A percentile compares a stretch with the other conserved stretches of the same genome.
Evolutionary conservation across 1,284 basidiomycete species (phyloP).

Genomic region (Albatrellus sp.): DNA sequence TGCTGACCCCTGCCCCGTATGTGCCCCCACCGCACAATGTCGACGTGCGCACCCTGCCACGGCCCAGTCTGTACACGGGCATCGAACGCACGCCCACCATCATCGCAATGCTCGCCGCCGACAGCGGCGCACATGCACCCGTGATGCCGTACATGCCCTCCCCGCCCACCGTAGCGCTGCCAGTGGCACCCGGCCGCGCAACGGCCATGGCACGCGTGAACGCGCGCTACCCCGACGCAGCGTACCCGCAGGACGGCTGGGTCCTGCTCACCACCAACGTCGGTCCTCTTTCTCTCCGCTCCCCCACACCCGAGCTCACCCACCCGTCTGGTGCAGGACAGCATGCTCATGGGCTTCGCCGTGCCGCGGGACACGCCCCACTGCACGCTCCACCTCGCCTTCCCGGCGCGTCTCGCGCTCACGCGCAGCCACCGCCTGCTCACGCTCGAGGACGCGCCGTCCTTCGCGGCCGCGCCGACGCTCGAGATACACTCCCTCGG

Average conservation of each 20-base stretch:
- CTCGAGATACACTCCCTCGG: neutral
- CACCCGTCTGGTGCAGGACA: conserved; percentile 6
- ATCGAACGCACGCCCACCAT: conserved; percentile 13
- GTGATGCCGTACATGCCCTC: neutral
- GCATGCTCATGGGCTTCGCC: conserved; percentile 7
- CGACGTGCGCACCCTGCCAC: conserved; percentile 7
- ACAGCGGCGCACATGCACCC: neutral
- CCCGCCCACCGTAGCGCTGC: neutral
- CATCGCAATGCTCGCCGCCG: neutral
- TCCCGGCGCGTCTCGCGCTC: conserved; percentile 8
- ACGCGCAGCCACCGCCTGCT: conserved; percentile 5
- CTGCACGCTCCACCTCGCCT: conserved; percentile 6
- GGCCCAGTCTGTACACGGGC: conserved; percentile 14
- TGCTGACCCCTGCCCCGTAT: neutral
- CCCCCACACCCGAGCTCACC: neutral
- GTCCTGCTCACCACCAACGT: conserved; percentile 12
- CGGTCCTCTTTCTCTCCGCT: neutral
- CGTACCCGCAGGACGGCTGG: conserved; percentile 11
- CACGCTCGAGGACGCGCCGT: conserved; percentile 7
- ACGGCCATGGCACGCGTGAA: conserved; percentile 9
- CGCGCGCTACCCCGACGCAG: conserved; percentile 6
- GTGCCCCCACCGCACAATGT: neutral
- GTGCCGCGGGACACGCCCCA: neutral
- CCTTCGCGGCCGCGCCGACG: neutral
- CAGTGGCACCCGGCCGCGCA: neutral